phyloP scores from a whole-genome alignment of 1,284 basidiomycete species.

The Thelephora terrestris region DNA sequence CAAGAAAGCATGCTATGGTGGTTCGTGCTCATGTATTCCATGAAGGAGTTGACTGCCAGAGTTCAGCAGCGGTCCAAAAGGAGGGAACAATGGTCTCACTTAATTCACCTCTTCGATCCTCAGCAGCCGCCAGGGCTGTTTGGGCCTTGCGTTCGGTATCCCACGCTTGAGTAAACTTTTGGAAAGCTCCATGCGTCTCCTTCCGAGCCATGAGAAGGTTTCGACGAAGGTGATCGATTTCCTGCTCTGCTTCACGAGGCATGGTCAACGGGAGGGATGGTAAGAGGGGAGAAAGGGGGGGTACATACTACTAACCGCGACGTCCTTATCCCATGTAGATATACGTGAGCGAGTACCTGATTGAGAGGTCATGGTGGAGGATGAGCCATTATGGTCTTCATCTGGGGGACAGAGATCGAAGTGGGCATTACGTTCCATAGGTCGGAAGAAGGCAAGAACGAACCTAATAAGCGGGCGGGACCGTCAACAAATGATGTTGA shows the following conservation, averaged over 20 bases:
- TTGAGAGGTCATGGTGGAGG: neutral
- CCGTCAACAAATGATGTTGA: constrained; percentile 3
- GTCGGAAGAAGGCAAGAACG: neutral
- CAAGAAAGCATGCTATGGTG: neutral
- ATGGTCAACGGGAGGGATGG: neutral
- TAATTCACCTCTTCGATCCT: neutral
- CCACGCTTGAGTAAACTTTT: neutral
- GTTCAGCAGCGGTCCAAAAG: neutral
- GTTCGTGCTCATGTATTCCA: neutral
- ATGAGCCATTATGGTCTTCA: neutral
- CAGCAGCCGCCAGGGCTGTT: neutral
- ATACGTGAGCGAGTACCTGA: neutral
- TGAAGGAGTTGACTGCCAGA: neutral
- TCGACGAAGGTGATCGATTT: neutral
- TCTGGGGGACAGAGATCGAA: neutral
- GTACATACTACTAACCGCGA: neutral
- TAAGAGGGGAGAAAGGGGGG: neutral
- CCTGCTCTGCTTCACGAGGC: neutral
- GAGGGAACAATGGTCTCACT: neutral
- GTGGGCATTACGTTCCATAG: neutral
- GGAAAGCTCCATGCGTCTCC: neutral
- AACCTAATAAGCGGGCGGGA: neutral
- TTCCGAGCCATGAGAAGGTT: neutral
- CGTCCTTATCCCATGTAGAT: neutral
- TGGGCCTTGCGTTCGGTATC: constrained; percentile 1